Evolutionary conservation across 2,329 filamentous ascomycete genomes (phyloP).

Genomic region (Calonectria pseudoreteaudii): DNA sequence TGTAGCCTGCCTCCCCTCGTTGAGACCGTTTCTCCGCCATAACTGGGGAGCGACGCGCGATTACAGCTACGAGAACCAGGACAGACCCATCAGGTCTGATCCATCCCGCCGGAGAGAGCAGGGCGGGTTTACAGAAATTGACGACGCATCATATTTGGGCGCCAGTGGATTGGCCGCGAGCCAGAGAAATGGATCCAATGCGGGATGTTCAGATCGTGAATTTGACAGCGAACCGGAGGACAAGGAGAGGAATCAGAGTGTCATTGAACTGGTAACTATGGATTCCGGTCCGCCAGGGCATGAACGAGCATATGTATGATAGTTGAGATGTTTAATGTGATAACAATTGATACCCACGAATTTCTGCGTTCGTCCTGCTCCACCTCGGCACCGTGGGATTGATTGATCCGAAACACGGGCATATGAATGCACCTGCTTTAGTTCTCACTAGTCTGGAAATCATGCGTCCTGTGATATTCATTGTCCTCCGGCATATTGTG

Average conservation of each 20-base stretch:
- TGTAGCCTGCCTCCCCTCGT: background rate
- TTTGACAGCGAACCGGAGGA: background rate
- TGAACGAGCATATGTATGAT: background rate
- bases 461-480: background rate
- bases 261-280: background rate
- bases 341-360: background rate
- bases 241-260: background rate
- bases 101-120: background rate
- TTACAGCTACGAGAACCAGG: background rate
- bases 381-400: background rate
- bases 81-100: background rate
- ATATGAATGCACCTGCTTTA: no score
- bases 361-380: background rate
- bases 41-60: background rate
- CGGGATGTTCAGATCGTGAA: background rate
- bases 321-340: background rate
- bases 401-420: background rate
- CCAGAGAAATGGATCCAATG: background rate
- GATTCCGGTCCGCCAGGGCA: background rate
- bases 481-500: background rate
- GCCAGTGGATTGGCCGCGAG: background rate
- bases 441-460: background rate
- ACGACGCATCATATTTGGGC: background rate
- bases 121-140: background rate
- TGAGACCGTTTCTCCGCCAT: background rate